Percentiles rank a stretch among this genome's conserved stretches.
Conservation (phyloP, 31 red algal genomes). For the Odonthalia washingtoniensis region DNA sequence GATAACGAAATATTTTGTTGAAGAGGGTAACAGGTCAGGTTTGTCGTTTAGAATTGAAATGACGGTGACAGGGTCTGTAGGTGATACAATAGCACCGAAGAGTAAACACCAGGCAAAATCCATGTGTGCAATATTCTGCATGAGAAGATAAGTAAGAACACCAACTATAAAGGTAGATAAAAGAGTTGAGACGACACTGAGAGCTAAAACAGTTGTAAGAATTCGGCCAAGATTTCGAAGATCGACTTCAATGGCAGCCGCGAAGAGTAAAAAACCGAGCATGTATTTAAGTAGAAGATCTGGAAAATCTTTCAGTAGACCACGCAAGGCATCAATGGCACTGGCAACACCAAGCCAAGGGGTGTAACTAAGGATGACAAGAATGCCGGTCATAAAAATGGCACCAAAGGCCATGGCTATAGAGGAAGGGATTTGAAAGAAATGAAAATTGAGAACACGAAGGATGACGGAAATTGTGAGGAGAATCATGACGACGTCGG, state of each 20-base stretch:
- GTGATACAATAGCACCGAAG: slow-evolving; percentile 97
- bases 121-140: slow-evolving; percentile 79
- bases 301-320: slow-evolving; percentile 84
- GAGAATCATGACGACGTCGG: slow-evolving; percentile 78
- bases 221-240: slow-evolving; percentile 84
- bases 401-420: slow-evolving; percentile 83
- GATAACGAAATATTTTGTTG: slow-evolving; percentile 90
- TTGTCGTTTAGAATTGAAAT: slow-evolving; percentile 88
- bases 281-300: slow-evolving; percentile 94
- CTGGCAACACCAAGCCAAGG: slow-evolving; percentile 54
- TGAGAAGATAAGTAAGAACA: slow-evolving; percentile 81
- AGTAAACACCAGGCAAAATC: slow-evolving; percentile 88
- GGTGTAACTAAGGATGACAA: slow-evolving; percentile 72
- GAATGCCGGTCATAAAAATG: slow-evolving; percentile 73
- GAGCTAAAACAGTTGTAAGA: slow-evolving; percentile 75
- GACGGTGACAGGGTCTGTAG: slow-evolving; percentile 96
- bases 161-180: slow-evolving; percentile 77
- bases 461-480: slow-evolving; percentile 84
- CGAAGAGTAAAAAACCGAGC: slow-evolving; percentile 95
- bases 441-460: slow-evolving; percentile 80
- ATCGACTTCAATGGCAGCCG: slow-evolving; percentile 95
- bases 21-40: slow-evolving; percentile 80
- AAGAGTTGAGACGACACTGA: slow-evolving; percentile 80
- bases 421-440: slow-evolving; percentile 65
- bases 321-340: slow-evolving; percentile 63